Conservation (phyloP, 768 basidiomycete species). For the Lactifluus hygrophoroides region DNA sequence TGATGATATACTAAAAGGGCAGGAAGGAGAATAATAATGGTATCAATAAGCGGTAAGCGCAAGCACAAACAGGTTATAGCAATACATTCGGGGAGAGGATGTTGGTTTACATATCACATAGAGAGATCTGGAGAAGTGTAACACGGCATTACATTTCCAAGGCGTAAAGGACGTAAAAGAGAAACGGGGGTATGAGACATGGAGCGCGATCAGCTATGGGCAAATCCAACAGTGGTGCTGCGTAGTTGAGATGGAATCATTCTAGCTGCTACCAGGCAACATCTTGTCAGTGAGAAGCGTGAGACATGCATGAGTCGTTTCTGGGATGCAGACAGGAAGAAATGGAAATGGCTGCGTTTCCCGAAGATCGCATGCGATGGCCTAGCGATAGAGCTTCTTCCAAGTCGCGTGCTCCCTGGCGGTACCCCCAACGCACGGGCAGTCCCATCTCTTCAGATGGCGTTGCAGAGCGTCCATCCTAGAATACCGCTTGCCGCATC, state of each 20-base stretch:
- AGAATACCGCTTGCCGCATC: slow-evolving; percentile 9
- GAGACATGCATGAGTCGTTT: too few species aligned
- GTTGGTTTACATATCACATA: background rate
- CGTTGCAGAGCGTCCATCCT: slow-evolving; percentile 13
- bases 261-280: too few species aligned
- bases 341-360: background rate
- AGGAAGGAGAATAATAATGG: too few species aligned
- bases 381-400: slow-evolving; percentile 3
- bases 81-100: background rate
- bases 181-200: background rate
- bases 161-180: background rate
- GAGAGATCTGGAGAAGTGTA: background rate
- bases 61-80: background rate
- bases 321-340: background rate
- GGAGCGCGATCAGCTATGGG: too few species aligned
- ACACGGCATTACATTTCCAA: background rate
- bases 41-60: background rate
- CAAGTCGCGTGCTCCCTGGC: slow-evolving; percentile 4
- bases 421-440: background rate
- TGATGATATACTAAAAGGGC: background rate
- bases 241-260: too few species aligned
- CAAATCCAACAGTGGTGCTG: too few species aligned
- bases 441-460: slow-evolving; percentile 3
- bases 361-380: background rate
- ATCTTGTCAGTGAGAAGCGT: too few species aligned